Evolutionary conservation across 129 eudicot genomes (phyloP).

Genomic region (Erigeron canadensis): DNA sequence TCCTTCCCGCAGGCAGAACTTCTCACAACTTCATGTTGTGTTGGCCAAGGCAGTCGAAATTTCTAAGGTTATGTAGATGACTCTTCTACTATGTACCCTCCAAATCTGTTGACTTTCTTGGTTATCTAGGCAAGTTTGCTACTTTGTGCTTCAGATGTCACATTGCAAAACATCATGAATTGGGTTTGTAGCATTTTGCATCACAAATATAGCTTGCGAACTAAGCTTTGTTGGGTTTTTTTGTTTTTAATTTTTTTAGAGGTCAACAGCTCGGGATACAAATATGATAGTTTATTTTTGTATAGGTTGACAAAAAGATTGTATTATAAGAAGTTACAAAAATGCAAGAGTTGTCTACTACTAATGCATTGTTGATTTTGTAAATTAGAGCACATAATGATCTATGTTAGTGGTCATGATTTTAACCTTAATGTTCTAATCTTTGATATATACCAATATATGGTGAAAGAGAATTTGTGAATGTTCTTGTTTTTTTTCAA

Average conservation of each 20-base stretch:
- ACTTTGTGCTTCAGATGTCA: constrained; percentile 14
- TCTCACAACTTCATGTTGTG: constrained; percentile 48
- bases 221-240: background rate
- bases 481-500: background rate
- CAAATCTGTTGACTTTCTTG: constrained; percentile 18
- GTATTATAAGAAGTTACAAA: constrained; percentile 26
- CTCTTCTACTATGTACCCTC: constrained; percentile 14
- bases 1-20: constrained; percentile 83
- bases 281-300: constrained; percentile 26
- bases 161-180: constrained; percentile 16
- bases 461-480: background rate
- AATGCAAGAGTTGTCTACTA: background rate
- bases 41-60: constrained; percentile 21
- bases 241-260: background rate
- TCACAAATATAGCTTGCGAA: background rate
- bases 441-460: background rate
- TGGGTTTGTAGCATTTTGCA: constrained; percentile 22
- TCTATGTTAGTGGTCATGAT: background rate
- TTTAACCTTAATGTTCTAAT: background rate
- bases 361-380: background rate
- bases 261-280: background rate
- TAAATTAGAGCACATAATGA: background rate
- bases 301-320: constrained; percentile 51
- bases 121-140: constrained; percentile 16
- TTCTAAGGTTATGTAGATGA: constrained; percentile 25